Conservation (phyloP, 2,329 filamentous ascomycete species). For the Alternaria gaisen region DNA sequence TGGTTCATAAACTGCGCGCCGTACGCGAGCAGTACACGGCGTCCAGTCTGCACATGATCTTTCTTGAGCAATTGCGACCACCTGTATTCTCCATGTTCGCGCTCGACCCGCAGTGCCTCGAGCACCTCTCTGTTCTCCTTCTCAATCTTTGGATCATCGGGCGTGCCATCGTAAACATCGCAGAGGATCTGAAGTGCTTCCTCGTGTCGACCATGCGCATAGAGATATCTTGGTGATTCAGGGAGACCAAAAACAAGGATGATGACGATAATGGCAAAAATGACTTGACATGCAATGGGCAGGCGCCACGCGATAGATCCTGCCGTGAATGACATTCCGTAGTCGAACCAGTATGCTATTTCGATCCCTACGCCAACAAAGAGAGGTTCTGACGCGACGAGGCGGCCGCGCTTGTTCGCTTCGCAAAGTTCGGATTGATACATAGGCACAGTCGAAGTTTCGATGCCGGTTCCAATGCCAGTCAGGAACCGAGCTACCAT, state of each 20-base stretch:
- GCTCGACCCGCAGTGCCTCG: slow-evolving; percentile 48
- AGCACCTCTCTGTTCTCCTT: slow-evolving; percentile 58
- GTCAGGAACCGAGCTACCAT: slow-evolving; percentile 62
- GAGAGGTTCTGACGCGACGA: slow-evolving; percentile 66
- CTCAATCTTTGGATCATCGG: slow-evolving; percentile 63
- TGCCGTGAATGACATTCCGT: slow-evolving; percentile 50
- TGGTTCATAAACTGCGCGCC: slow-evolving; percentile 54
- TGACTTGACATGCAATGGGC: slow-evolving; percentile 57
- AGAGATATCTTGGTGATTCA: slow-evolving; percentile 39
- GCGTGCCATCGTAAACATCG: slow-evolving; percentile 57
- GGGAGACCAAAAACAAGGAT: slow-evolving; percentile 52
- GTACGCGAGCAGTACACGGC: slow-evolving; percentile 51
- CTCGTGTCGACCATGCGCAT: slow-evolving; percentile 49
- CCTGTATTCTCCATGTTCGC: slow-evolving; percentile 49
- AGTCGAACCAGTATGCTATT: slow-evolving; percentile 55
- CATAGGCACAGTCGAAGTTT: slow-evolving; percentile 62
- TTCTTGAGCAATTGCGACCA: slow-evolving; percentile 52
- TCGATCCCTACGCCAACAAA: slow-evolving; percentile 60
- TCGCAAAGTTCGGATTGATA: slow-evolving; percentile 63
- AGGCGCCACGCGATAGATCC: slow-evolving; percentile 58
- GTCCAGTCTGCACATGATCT: slow-evolving; percentile 53
- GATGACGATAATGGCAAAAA: slow-evolving; percentile 55
- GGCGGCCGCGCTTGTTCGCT: slow-evolving; percentile 65
- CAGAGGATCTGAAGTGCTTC: slow-evolving; percentile 61
- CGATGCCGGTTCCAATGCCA: slow-evolving; percentile 64